Conservation (phyloP, 148 eudicot species). For the Amaranthus cruentus region DNA sequence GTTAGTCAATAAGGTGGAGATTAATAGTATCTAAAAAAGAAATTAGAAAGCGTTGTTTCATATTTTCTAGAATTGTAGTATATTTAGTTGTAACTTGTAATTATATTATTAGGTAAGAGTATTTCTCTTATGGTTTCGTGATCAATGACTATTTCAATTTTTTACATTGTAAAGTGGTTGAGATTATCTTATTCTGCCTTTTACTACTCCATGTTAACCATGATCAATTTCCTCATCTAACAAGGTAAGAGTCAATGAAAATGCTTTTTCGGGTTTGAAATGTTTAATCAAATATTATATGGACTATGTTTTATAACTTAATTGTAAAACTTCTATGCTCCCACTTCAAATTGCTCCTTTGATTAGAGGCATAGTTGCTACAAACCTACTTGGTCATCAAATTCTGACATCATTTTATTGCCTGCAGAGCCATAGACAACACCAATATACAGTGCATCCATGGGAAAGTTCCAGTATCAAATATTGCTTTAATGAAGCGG, state of each 20-base stretch:
- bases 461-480: slow-evolving; percentile 81
- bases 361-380: background rate
- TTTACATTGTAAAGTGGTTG: background rate
- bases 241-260: background rate
- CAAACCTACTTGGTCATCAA: background rate
- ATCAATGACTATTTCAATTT: background rate
- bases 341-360: background rate
- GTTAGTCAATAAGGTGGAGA: background rate
- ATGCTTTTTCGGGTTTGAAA: background rate
- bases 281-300: background rate
- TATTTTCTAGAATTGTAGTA: background rate
- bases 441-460: slow-evolving; percentile 65
- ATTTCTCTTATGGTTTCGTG: background rate
- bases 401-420: slow-evolving; percentile 18
- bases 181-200: background rate
- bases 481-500: slow-evolving; percentile 61
- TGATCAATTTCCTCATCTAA: background rate
- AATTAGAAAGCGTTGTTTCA: background rate
- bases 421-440: slow-evolving; percentile 74
- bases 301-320: background rate
- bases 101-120: background rate
- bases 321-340: background rate
- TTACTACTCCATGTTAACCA: background rate
- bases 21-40: background rate
- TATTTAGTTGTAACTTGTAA: too few species aligned